These are phyloP conservation scores for Pleomassaria siparia DNA, from an alignment of 2,329 filamentous ascomycete species.

Conservation along the genomic window DNA sequence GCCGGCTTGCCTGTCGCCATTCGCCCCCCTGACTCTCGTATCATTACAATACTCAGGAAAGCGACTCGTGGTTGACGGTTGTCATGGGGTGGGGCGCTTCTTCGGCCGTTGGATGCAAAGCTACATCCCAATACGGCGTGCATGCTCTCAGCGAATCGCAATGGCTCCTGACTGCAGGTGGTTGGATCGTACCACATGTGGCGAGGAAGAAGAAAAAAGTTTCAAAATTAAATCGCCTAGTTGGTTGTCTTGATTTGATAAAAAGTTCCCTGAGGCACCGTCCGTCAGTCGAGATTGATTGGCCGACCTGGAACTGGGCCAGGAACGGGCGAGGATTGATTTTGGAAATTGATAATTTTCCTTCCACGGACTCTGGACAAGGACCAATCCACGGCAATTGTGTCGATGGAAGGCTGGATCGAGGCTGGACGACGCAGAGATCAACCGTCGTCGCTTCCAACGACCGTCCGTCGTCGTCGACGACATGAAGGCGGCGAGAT, in stretches of 20 bases:
- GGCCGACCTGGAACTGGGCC: conserved; percentile 1
- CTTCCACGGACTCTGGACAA: neutral
- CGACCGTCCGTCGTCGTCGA: neutral
- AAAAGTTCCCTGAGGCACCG: conserved; percentile 6
- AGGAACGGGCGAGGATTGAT: conserved; percentile 7
- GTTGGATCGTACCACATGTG: conserved; percentile 5
- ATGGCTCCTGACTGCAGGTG: neutral
- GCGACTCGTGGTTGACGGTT: neutral
- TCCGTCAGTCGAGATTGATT: neutral
- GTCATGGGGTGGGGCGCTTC: neutral
- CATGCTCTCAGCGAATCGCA: conserved; percentile 1
- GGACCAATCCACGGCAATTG: conserved; percentile 4
- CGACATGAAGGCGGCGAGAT: neutral
- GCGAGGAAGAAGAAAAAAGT: conserved; percentile 8
- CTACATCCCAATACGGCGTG: neutral
- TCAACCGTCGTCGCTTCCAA: neutral
- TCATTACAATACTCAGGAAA: neutral
- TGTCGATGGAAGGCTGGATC: conserved; percentile 1
- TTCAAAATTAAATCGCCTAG: conserved; percentile 14
- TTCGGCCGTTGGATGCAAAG: neutral
- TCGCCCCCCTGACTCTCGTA: neutral
- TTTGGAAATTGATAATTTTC: neutral
- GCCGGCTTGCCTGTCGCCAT: neutral
- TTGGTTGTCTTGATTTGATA: conserved; percentile 10
- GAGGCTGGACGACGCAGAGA: neutral